phyloP scores from a whole-genome alignment of 805 yeast species.

The Scheffersomyces coipomensis region DNA sequence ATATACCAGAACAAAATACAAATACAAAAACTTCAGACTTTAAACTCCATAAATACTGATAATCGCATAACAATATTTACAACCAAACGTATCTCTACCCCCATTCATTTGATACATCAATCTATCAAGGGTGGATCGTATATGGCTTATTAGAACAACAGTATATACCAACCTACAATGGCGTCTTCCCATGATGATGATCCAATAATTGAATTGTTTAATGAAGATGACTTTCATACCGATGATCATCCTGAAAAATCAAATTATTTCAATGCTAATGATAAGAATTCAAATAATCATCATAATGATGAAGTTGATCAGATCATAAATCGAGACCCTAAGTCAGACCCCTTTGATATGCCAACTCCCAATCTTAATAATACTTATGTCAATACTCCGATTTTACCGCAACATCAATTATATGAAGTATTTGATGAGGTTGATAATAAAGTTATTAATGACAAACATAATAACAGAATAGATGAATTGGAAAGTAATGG shows the following conservation, averaged over 20 bases:
- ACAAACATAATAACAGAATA: background rate
- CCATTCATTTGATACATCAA: too few relatives aligned
- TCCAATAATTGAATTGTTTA: conserved; percentile 10
- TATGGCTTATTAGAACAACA: too few relatives aligned
- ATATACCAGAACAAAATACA: too few relatives aligned
- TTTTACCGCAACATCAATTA: background rate
- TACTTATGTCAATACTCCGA: background rate
- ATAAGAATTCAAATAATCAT: background rate
- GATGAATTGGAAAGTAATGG: background rate
- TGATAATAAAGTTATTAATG: background rate
- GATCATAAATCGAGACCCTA: too few relatives aligned
- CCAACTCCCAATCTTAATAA: background rate
- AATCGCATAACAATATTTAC: too few relatives aligned
- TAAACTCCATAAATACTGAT: too few relatives aligned
- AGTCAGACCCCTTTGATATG: background rate
- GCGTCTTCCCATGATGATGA: conserved; percentile 8
- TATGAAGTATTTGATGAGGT: conserved; percentile 1
- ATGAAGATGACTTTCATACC: conserved; percentile 2
- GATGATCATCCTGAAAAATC: background rate
- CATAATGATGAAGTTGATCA: background rate
- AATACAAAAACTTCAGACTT: too few relatives aligned
- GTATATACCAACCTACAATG: conserved; percentile 1
- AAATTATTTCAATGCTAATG: background rate
- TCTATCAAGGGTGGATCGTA: too few relatives aligned
- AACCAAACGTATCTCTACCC: too few relatives aligned